Conservation (phyloP, 495 filamentous ascomycete species). For the Aspergillus baeticus region DNA sequence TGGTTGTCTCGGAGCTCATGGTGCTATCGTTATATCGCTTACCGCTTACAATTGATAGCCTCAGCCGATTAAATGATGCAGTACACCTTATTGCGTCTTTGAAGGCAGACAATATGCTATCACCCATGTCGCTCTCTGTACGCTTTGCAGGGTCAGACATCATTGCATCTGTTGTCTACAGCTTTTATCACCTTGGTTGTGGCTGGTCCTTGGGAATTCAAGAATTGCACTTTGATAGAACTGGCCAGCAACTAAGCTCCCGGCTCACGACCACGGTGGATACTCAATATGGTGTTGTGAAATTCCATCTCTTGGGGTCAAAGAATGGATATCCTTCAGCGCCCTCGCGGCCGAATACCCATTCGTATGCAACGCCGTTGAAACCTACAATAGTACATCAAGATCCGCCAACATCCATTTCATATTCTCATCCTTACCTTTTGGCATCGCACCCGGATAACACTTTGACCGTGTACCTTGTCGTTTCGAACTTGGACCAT, state of each 20-base stretch:
- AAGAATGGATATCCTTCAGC: slow-evolving; percentile 26
- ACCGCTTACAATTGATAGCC: slow-evolving; percentile 11
- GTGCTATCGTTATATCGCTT: slow-evolving; percentile 74
- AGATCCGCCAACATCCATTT: slow-evolving; percentile 66
- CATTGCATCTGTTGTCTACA: slow-evolving; percentile 83
- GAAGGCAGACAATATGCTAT: slow-evolving; percentile 74
- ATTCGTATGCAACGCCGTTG: neutral
- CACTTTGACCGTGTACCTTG: slow-evolving; percentile 82
- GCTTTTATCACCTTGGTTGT: slow-evolving; percentile 46
- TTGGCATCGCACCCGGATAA: slow-evolving; percentile 88
- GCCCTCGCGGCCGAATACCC: neutral
- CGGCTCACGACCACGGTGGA: slow-evolving; percentile 52
- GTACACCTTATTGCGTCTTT: slow-evolving; percentile 74
- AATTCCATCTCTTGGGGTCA: slow-evolving; percentile 38
- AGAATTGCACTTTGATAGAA: slow-evolving; percentile 66
- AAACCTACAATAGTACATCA: slow-evolving; percentile 39
- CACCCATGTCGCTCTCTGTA: slow-evolving; percentile 78
- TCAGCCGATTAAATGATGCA: slow-evolving; percentile 18
- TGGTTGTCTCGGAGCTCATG: slow-evolving; percentile 73
- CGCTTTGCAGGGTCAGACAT: slow-evolving; percentile 58
- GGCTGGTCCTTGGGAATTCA: slow-evolving; percentile 92
- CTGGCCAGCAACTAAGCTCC: slow-evolving; percentile 53
- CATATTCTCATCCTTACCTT: slow-evolving; percentile 90
- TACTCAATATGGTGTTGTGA: slow-evolving; percentile 36
- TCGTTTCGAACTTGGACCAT: slow-evolving; percentile 65